Evolutionary conservation across 1,139 yeast genomes (phyloP).

Genomic region (Kazachstania sp.): DNA sequence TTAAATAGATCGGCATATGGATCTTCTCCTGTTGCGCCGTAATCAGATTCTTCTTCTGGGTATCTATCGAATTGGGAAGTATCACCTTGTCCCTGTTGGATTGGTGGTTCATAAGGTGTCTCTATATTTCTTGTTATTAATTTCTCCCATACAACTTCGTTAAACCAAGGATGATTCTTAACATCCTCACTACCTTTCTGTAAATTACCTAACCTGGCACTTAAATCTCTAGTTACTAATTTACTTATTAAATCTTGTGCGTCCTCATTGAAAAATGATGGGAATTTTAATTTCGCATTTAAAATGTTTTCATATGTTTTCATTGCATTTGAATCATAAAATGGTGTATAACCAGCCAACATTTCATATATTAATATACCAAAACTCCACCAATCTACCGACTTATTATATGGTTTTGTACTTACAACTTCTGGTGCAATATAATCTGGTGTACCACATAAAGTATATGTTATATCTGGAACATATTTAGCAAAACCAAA

Average conservation of each 20-base stretch:
- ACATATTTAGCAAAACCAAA: conserved; percentile 97
- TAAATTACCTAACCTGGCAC: conserved; percentile 82
- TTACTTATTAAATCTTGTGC: conserved; percentile 70
- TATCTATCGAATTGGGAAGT: conserved; percentile 88
- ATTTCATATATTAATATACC: conserved; percentile 90
- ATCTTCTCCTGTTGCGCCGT: conserved; percentile 71
- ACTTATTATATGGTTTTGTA: conserved; percentile 89
- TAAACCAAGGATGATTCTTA: conserved; percentile 86
- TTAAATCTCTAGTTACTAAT: conserved; percentile 79
- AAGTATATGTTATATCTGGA: conserved; percentile 85
- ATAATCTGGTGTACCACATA: conserved; percentile 96
- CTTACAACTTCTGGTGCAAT: conserved; percentile 97
- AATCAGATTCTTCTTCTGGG: conserved; percentile 86
- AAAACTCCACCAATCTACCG: conserved; percentile 98
- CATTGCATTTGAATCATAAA: conserved; percentile 93
- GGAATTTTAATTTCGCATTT: conserved; percentile 77
- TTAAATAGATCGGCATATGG: conserved; percentile 66
- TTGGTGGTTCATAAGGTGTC: conserved; percentile 98
- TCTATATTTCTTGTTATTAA: conserved; percentile 80
- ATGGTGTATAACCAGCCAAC: conserved; percentile 96
- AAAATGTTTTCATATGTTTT: conserved; percentile 92
- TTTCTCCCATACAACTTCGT: conserved; percentile 94
- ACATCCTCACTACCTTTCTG: conserved; percentile 86
- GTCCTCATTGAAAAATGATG: conserved; percentile 79
- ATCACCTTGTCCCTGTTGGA: conserved; percentile 92